These are phyloP conservation scores for Cryomyces minteri DNA, from an alignment of 495 filamentous ascomycete species.

Conservation along the genomic window DNA sequence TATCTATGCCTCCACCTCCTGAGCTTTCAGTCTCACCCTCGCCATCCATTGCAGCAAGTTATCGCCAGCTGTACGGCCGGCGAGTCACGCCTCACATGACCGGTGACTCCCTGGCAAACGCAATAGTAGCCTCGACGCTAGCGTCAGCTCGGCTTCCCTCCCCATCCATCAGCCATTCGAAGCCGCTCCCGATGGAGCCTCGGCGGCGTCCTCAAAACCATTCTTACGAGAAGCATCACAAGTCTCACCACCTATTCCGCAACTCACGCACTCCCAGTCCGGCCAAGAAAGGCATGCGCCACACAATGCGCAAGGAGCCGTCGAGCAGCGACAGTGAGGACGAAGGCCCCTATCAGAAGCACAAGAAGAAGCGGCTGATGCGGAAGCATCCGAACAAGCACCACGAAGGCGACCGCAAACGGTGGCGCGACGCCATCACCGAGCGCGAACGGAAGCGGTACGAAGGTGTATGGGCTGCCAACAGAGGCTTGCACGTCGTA, in stretches of 20 bases:
- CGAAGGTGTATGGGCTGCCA: constrained; percentile 92
- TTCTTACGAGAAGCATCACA: constrained; percentile 21
- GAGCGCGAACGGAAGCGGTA: constrained; percentile 73
- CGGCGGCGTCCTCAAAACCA: constrained; percentile 20
- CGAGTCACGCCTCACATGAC: constrained; percentile 21
- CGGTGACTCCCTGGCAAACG: constrained; percentile 42
- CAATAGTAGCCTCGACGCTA: constrained; percentile 72
- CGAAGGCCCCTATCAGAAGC: constrained; percentile 33
- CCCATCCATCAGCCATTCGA: constrained; percentile 25
- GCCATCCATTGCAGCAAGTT: no score
- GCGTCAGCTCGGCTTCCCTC: constrained; percentile 51
- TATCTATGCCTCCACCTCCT: no score
- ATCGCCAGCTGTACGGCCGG: not conserved
- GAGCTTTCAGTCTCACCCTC: no score
- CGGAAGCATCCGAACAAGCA: constrained; percentile 62
- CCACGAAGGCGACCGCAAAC: constrained; percentile 66
- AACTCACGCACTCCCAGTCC: constrained; percentile 36
- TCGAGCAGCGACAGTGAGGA: constrained; percentile 31
- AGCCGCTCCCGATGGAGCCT: constrained; percentile 16
- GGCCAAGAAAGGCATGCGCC: constrained; percentile 35
- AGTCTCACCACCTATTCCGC: constrained; percentile 17
- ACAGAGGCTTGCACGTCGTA: constrained; percentile 42
- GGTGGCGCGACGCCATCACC: constrained; percentile 67
- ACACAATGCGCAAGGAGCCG: constrained; percentile 51
- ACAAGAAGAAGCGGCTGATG: constrained; percentile 24